These are phyloP conservation scores for Suillus bovinus DNA, from an alignment of 768 basidiomycete species.

Conservation along the genomic window DNA sequence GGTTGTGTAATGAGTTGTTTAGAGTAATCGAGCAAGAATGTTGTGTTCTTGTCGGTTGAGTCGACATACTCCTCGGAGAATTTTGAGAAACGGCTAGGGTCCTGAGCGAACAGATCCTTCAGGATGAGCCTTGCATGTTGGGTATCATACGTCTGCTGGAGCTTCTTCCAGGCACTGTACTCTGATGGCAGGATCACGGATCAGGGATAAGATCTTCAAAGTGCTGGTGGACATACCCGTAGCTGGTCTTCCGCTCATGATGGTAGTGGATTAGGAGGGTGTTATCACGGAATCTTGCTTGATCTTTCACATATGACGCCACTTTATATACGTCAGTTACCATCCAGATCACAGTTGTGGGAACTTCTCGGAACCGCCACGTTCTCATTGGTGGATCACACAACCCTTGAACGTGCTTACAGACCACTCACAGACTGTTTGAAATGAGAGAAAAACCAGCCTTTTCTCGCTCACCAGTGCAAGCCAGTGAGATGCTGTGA, in stretches of 20 bases:
- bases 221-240: conserved; percentile 41
- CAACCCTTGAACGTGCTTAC: not conserved
- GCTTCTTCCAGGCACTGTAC: conserved; percentile 88
- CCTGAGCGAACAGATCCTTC: conserved; percentile 89
- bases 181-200: conserved; percentile 45
- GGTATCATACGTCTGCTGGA: conserved; percentile 79
- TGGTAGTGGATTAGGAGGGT: conserved; percentile 12
- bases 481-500: conserved; percentile 8
- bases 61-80: conserved; percentile 80
- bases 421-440: conserved; percentile 10
- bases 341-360: conserved; percentile 18
- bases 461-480: conserved; percentile 7
- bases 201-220: conserved; percentile 1
- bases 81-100: conserved; percentile 83
- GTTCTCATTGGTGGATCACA: conserved; percentile 10
- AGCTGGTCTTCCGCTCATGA: conserved; percentile 66
- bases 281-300: conserved; percentile 7
- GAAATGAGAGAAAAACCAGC: conserved; percentile 22
- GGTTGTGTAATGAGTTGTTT: conserved; percentile 93
- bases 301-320: conserved; percentile 1
- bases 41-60: conserved; percentile 61
- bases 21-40: conserved; percentile 93
- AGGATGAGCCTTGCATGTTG: conserved; percentile 76
- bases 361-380: conserved; percentile 14
- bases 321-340: conserved; percentile 16